phyloP scores from a whole-genome alignment of 2,329 filamentous ascomycete genomes.

The Beauveria pseudobassiana region DNA sequence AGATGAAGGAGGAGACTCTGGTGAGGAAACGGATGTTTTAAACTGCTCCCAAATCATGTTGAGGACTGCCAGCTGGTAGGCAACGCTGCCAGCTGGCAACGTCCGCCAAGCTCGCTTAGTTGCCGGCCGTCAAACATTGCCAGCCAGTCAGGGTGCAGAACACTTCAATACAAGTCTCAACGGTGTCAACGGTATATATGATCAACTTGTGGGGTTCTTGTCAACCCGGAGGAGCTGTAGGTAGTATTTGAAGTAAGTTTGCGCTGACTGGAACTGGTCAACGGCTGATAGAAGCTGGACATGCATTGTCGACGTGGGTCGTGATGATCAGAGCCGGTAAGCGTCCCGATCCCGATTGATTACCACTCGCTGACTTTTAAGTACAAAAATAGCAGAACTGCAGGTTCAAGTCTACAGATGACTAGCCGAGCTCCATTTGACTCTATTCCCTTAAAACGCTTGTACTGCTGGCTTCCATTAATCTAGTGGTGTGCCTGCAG shows the following conservation, averaged over 20 bases:
- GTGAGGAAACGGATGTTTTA: not conserved
- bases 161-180: not conserved
- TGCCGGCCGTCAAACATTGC: not conserved
- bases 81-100: constrained; percentile 5
- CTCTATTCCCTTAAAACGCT: not conserved
- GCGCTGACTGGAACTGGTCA: no score
- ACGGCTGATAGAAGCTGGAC: no score
- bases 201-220: no score
- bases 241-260: no score
- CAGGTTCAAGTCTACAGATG: not conserved
- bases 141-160: not conserved
- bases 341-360: no score
- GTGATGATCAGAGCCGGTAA: no score
- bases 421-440: not conserved
- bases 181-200: not conserved
- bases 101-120: not conserved
- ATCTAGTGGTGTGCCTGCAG: not conserved
- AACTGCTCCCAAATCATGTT: not conserved
- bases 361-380: no score
- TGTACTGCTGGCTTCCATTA: not conserved
- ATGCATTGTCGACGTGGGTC: no score
- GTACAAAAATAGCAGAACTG: not conserved
- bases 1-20: not conserved
- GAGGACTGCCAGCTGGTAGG: not conserved
- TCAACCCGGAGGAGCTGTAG: not conserved